A percentile compares a stretch with the other conserved stretches of the same genome.
phyloP scores from a whole-genome alignment of 2,329 filamentous ascomycete species.

The Botrytis fragariae region DNA sequence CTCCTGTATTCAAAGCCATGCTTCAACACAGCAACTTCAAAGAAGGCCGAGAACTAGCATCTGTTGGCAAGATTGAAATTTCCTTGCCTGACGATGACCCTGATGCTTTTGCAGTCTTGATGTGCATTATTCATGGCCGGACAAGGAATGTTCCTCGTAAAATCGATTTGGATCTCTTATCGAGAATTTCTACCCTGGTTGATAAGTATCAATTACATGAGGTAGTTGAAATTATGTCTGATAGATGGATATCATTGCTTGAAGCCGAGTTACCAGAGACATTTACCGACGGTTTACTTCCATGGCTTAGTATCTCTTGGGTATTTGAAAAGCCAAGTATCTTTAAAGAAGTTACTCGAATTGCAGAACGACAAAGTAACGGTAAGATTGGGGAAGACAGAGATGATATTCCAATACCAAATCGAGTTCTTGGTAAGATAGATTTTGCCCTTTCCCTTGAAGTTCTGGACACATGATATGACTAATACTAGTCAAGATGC shows the following conservation, averaged over 20 bases:
- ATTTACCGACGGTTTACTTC: background rate
- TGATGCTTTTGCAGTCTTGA: conserved; percentile 17
- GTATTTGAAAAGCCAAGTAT: conserved; percentile 12
- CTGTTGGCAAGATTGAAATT: conserved; percentile 2
- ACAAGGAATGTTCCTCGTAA: background rate
- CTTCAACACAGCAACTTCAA: conserved; percentile 8
- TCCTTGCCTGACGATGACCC: conserved; percentile 16
- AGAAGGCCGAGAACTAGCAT: conserved; percentile 5
- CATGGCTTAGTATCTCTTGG: conserved; percentile 19
- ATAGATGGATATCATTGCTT: conserved; percentile 12
- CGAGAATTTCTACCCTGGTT: conserved; percentile 14
- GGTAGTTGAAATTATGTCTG: conserved; percentile 14
- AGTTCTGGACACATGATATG: background rate
- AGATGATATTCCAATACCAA: conserved; percentile 16
- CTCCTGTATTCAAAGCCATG: conserved; percentile 18
- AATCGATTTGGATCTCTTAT: background rate
- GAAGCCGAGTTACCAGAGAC: background rate
- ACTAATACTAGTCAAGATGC: conserved; percentile 8
- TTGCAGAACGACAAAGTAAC: conserved; percentile 14
- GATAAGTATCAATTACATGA: conserved; percentile 20
- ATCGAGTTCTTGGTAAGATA: conserved; percentile 14
- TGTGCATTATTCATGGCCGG: background rate
- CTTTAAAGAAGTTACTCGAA: conserved; percentile 4
- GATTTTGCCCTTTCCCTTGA: background rate
- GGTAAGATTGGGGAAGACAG: conserved; percentile 6